Base-by-base conservation (phyloP, 805 yeast genomes). In the Kodamaea restingae region DNA sequence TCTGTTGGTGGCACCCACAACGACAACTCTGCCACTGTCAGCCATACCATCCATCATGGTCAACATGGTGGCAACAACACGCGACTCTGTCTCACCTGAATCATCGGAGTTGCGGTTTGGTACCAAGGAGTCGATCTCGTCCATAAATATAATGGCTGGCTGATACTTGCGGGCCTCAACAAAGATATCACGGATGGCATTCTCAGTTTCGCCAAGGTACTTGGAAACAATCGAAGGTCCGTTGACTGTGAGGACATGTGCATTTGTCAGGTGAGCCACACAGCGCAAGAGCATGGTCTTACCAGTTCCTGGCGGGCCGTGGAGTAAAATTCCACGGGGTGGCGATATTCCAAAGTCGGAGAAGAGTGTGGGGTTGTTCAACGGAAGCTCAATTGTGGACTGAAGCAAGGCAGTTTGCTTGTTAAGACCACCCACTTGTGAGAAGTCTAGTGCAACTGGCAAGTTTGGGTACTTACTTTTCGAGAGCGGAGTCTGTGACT, bases 261-360 rank as follows among this genome's bases (percentile, higher is more conserved):
- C 95, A 44, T 82, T 74, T 1, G 76, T 67, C 42, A 84, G 91
- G 45, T 78, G 71, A 0, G 96, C 95, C 7, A 91, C 80, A 18
- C 95, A 83, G 39, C 85, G 74, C 26, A 93, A 67, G 6, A 93
- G 70, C 87, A 90, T 78, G 1, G 97, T 85, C 58, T 91, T 91
- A 37, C 98, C 98, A 0, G 97, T 91, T 3, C 98, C 98, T 2
- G 98, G 93, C 2, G 97, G 95, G 0, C 98, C 98, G 63, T 91
- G 95, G 9, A 91, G 62, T 11, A 91, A 64, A n/a, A 91, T 79
- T 25, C 98, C 98, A 41, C 96, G 70, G 10, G 96, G 96, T 7
- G 98, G 97, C 7, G 82, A 73, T 14, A 88, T 82, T n/a, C 91
- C 88, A 65, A 91, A 93, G 39, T 84, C 79, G 6, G 81, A 71